Conservation (phyloP, 257 asterid genomes). For the Haberlea rhodopensis region DNA sequence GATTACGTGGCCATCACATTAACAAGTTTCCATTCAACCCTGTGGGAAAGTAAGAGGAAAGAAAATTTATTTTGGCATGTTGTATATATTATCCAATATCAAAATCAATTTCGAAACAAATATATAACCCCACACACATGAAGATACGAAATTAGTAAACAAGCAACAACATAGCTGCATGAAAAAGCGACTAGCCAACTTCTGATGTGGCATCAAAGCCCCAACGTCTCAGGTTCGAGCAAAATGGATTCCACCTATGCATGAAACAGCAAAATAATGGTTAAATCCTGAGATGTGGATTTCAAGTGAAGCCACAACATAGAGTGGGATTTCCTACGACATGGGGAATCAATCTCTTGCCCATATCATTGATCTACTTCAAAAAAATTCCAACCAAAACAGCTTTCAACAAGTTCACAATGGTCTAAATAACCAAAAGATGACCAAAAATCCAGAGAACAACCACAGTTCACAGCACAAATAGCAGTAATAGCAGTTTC, state of each 20-base stretch:
- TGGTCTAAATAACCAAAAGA: constrained; percentile 4
- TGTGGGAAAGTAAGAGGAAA: not conserved
- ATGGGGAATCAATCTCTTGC: too few species aligned
- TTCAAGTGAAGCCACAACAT: too few species aligned
- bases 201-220: too few species aligned
- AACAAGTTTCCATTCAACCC: not conserved
- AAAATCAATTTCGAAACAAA: too few species aligned
- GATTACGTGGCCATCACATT: not conserved
- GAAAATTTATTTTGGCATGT: not conserved
- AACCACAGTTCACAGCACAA: constrained; percentile 3
- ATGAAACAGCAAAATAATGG: too few species aligned
- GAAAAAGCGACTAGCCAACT: not conserved
- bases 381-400: not conserved
- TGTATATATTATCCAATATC: too few species aligned
- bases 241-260: too few species aligned
- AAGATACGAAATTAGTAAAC: not conserved
- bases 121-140: not conserved
- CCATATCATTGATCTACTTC: too few species aligned
- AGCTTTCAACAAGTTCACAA: not conserved
- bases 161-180: not conserved
- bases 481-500: constrained; percentile 16
- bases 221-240: too few species aligned
- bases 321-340: too few species aligned
- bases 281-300: too few species aligned
- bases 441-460: not conserved